phyloP scores from a whole-genome alignment of 148 eudicot species.

The Diospyros lotus region DNA sequence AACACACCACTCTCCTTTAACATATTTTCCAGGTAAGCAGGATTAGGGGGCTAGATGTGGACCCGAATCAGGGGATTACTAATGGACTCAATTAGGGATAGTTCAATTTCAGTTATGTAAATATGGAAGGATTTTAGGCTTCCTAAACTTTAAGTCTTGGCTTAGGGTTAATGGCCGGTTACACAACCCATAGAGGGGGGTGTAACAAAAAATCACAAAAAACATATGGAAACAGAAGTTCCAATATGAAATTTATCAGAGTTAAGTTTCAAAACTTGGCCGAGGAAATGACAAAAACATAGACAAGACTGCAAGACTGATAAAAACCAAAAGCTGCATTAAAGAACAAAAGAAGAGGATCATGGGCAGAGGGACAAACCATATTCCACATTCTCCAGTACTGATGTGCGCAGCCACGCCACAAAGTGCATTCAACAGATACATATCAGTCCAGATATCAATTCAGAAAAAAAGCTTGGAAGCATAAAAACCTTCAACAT shows the following conservation, averaged over 20 bases:
- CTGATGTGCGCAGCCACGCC: constrained; percentile 45
- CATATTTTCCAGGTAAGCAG: too few relatives aligned
- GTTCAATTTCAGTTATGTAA: too few relatives aligned
- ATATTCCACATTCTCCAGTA: constrained; percentile 99
- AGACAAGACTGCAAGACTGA: constrained; percentile 4
- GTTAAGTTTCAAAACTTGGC: neutral
- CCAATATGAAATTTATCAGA: neutral
- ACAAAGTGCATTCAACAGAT: constrained; percentile 14
- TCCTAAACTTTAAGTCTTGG: too few relatives aligned
- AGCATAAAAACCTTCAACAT: constrained; percentile 2
- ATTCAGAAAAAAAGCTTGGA: constrained; percentile 17
- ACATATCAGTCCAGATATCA: constrained; percentile 17
- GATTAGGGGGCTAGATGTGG: too few relatives aligned
- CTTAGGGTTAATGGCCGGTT: too few relatives aligned
- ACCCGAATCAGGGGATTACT: too few relatives aligned
- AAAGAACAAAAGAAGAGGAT: neutral
- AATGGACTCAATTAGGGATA: too few relatives aligned
- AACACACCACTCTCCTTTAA: too few relatives aligned
- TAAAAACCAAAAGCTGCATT: constrained; percentile 1
- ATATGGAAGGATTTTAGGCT: too few relatives aligned
- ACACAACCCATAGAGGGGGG: neutral
- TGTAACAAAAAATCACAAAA: neutral
- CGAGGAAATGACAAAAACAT: neutral
- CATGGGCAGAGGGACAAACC: constrained; percentile 44
- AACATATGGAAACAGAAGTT: neutral